Evolutionary conservation across 352 stramenopile genomes (phyloP).

Genomic region (Nothophytophthora sp.): DNA sequence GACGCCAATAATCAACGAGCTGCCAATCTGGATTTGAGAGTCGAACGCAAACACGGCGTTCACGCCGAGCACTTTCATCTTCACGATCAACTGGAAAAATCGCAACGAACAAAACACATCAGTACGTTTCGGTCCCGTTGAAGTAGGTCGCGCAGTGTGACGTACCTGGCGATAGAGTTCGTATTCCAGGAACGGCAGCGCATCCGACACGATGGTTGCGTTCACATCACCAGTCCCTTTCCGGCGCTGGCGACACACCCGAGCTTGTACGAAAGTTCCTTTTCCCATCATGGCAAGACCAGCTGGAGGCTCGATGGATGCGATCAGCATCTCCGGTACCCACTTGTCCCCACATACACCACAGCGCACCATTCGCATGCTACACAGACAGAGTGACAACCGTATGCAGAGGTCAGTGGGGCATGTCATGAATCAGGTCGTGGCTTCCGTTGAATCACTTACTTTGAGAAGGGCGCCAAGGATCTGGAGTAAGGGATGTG

Average conservation of each 20-base stretch:
- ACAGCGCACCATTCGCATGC: slow-evolving; percentile 97
- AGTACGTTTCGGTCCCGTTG: slow-evolving; percentile 4
- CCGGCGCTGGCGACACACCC: slow-evolving; percentile 92
- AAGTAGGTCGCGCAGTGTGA: background rate
- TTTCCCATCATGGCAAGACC: slow-evolving; percentile 89
- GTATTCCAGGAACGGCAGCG: slow-evolving; percentile 98
- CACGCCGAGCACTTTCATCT: slow-evolving; percentile 93
- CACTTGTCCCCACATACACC: slow-evolving; percentile 97
- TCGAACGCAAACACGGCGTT: slow-evolving; percentile 97
- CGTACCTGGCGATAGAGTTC: slow-evolving; percentile 96
- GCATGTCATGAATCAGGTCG: no score
- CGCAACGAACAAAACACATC: background rate
- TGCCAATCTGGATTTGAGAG: slow-evolving; percentile 91
- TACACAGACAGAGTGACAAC: slow-evolving; percentile 17
- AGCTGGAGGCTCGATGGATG: slow-evolving; percentile 86
- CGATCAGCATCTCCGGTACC: slow-evolving; percentile 95
- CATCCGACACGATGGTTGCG: slow-evolving; percentile 95
- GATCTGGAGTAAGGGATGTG: slow-evolving; percentile 97
- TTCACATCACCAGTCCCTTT: slow-evolving; percentile 95
- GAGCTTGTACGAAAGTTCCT: slow-evolving; percentile 95
- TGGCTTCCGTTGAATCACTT: slow-evolving; percentile 11
- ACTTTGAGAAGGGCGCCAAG: slow-evolving; percentile 96
- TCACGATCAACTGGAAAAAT: slow-evolving; percentile 68
- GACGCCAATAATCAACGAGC: slow-evolving; percentile 87
- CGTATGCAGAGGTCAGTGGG: no score